These are phyloP conservation scores for Diaporthe citriasiana DNA, from an alignment of 2,329 filamentous ascomycete genomes.

Conservation along the genomic window DNA sequence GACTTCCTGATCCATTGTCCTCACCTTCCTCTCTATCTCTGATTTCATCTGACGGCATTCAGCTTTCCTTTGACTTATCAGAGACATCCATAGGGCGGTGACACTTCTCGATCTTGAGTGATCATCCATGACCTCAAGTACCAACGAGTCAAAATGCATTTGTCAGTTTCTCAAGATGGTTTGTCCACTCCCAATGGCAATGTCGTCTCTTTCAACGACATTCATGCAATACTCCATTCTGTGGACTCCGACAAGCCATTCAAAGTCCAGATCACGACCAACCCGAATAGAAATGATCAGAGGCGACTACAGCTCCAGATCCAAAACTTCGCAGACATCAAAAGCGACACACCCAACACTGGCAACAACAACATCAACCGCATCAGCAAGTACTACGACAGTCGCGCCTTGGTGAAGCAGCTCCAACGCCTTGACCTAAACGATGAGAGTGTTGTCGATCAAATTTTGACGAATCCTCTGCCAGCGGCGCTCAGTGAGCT, in stretches of 20 bases:
- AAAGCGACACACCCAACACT: no score
- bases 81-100: no score
- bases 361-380: not conserved
- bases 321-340: not conserved
- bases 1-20: no score
- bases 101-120: no score
- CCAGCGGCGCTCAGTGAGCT: constrained; percentile 20
- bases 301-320: not conserved
- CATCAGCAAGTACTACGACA: no score
- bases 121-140: no score
- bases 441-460: not conserved
- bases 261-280: not conserved
- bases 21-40: not conserved
- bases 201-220: not conserved
- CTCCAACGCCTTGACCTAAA: constrained; percentile 3
- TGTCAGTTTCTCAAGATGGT: not conserved
- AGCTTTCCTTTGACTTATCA: no score
- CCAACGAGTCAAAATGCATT: not conserved
- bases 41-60: not conserved
- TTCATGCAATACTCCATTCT: not conserved
- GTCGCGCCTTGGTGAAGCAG: constrained; percentile 6
- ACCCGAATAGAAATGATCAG: not conserved
- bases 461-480: constrained; percentile 14
- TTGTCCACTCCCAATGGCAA: not conserved
- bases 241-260: not conserved